Base-by-base conservation (phyloP, 139 green algal species). In the Coccomyxa sp. region DNA sequence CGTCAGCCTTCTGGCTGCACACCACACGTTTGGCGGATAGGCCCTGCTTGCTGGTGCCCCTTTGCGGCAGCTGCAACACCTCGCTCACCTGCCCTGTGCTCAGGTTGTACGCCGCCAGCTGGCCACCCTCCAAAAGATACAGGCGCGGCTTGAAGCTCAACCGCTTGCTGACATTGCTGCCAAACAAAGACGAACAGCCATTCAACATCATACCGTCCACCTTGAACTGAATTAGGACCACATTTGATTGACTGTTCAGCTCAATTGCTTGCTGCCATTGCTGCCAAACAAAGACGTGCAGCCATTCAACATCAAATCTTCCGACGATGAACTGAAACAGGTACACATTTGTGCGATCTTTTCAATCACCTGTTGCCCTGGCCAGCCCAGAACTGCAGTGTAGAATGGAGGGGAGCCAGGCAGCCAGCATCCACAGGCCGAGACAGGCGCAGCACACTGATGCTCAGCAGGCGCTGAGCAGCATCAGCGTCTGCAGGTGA, bases 391-490 rank as follows among this genome's bases (percentile, higher is more conserved):
- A 85, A 87, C 17, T 23, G 13, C 38, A 87, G 84, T 45, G 32
- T 18, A 27, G 79, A 84, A 58, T 87, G 84, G 25, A 82, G 74
- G 10, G 31, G 74, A 4, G 79, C 38, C n/a, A 68, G 28, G 60
- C 25, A 63, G 78, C 32, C 0, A 75, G 68, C 71, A 79, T n/a
- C 71, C 23, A 16, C 27, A 10, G 71, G 71, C 23, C 14, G 27
- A n/a, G 16, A 57, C 7, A 82, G 27, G 58, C 79, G 30, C 71
- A 87, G 77, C 18, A 87, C 27, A 13, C 71, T 82, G 9, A 71
- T 30, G 67, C 79, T 81, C 13, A 87, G 84, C 79, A 87, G 79
- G 71, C 82, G 84, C 59, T 79, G 66, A 13, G 84, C 84, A n/a
- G 84, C 68, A 10, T 75, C 79, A 27, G 84, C 75, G 45, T 84